These are phyloP conservation scores for Sugiyamaella floridensis DNA, from an alignment of 805 yeast genomes.

Conservation along the genomic window DNA sequence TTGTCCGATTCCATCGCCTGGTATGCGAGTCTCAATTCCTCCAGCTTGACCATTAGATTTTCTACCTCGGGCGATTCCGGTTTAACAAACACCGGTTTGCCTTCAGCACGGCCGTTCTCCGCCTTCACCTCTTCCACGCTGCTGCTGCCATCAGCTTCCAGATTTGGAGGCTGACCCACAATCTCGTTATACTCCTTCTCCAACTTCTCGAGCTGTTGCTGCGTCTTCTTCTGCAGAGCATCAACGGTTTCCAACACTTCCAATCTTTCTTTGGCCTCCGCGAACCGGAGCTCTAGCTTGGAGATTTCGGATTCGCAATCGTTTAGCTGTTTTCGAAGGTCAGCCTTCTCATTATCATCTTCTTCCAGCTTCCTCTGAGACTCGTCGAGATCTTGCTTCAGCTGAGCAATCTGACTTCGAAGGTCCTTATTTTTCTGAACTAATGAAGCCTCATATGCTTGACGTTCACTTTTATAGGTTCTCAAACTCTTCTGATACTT, in stretches of 20 bases:
- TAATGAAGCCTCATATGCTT: slow-evolving; percentile 32
- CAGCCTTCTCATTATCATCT: slow-evolving; percentile 27
- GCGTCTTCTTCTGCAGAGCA: background rate
- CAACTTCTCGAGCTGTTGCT: background rate
- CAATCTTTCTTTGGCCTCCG: slow-evolving; percentile 5
- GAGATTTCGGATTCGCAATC: slow-evolving; percentile 26
- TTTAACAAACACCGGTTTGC: background rate
- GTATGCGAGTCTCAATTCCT: slow-evolving; percentile 5
- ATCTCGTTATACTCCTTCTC: background rate
- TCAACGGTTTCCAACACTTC: background rate
- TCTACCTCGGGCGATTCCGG: background rate
- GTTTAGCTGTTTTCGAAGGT: slow-evolving; percentile 28
- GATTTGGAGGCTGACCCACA: background rate
- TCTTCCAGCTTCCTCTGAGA: slow-evolving; percentile 23
- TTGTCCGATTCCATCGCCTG: slow-evolving; percentile 13
- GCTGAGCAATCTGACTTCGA: slow-evolving; percentile 20
- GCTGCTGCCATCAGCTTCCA: background rate
- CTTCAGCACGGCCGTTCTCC: background rate
- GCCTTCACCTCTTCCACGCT: background rate
- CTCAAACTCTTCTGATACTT: slow-evolving; percentile 29
- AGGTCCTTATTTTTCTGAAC: slow-evolving; percentile 29
- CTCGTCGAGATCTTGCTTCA: slow-evolving; percentile 21
- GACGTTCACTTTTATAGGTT: slow-evolving; percentile 30
- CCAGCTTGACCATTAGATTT: background rate
- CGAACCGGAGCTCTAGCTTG: slow-evolving; percentile 18